Conservation (phyloP, 495 filamentous ascomycete genomes). For the Annulohypoxylon maeteangense region DNA sequence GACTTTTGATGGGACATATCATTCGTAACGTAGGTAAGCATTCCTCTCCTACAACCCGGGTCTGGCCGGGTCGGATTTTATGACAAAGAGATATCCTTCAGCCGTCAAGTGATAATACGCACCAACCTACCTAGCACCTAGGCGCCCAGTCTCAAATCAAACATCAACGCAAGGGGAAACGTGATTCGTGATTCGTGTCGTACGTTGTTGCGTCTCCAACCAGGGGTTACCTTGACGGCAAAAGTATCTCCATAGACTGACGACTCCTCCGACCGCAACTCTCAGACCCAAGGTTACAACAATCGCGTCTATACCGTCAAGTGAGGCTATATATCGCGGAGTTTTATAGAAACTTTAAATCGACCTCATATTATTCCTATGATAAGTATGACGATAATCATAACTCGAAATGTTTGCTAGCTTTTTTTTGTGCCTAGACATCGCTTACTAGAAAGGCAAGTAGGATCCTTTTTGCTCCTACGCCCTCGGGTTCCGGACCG, state of each 20-base stretch:
- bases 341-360: slow-evolving; percentile 31
- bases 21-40: neutral
- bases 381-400: neutral
- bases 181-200: neutral
- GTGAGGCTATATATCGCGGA: slow-evolving; percentile 21
- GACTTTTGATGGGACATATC: neutral
- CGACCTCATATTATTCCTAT: slow-evolving; percentile 13
- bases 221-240: slow-evolving; percentile 6
- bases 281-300: slow-evolving; percentile 10
- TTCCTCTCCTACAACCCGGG: slow-evolving; percentile 1
- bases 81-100: slow-evolving; percentile 5
- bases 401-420: neutral
- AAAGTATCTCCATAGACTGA: slow-evolving; percentile 5
- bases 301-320: slow-evolving; percentile 2
- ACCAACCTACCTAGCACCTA: neutral
- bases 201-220: slow-evolving; percentile 5
- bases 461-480: slow-evolving; percentile 14
- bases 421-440: neutral
- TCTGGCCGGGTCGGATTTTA: neutral
- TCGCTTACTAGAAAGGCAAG: neutral
- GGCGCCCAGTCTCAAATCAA: neutral
- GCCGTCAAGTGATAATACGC: neutral
- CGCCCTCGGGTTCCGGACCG: slow-evolving; percentile 19
- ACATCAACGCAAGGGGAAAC: slow-evolving; percentile 22
- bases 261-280: neutral